Percentiles rank a stretch among this genome's conserved stretches.
Evolutionary conservation across 2,329 filamentous ascomycete species (phyloP).

Genomic region (Ilyonectria robusta): DNA sequence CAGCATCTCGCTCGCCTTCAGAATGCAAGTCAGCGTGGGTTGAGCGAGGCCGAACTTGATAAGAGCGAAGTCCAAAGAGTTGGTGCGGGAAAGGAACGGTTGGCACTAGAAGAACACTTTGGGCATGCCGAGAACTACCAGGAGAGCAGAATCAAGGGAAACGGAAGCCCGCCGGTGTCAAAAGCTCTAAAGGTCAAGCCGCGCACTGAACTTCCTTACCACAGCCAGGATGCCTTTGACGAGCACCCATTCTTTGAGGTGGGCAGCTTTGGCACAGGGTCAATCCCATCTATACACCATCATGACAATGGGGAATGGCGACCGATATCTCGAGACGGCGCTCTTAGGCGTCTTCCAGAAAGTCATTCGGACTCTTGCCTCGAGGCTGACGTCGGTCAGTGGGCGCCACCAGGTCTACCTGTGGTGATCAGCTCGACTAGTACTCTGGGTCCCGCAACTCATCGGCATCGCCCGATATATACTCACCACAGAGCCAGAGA

Average conservation of each 20-base stretch:
- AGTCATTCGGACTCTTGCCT: conserved; percentile 35
- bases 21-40: conserved; percentile 9
- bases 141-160: neutral
- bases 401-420: conserved; percentile 33
- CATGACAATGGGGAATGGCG: conserved; percentile 34
- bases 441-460: conserved; percentile 20
- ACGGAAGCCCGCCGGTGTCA: conserved; percentile 9
- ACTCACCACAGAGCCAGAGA: conserved; percentile 27
- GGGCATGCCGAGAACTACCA: neutral
- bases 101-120: neutral
- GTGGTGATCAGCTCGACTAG: conserved; percentile 35
- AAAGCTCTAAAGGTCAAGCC: neutral
- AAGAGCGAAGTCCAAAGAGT: neutral
- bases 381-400: conserved; percentile 32
- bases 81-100: neutral
- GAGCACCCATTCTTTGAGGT: conserved; percentile 39
- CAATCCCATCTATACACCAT: conserved; percentile 28
- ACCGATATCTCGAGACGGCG: conserved; percentile 21
- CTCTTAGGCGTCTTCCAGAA: neutral
- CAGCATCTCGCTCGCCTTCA: conserved; percentile 16
- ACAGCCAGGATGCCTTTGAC: conserved; percentile 21
- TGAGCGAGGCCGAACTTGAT: neutral
- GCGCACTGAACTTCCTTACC: neutral
- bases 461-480: conserved; percentile 6
- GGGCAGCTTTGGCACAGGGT: conserved; percentile 24